Conservation (phyloP, 2,329 filamentous ascomycete species). For the Fusarium pseudocircinatum region DNA sequence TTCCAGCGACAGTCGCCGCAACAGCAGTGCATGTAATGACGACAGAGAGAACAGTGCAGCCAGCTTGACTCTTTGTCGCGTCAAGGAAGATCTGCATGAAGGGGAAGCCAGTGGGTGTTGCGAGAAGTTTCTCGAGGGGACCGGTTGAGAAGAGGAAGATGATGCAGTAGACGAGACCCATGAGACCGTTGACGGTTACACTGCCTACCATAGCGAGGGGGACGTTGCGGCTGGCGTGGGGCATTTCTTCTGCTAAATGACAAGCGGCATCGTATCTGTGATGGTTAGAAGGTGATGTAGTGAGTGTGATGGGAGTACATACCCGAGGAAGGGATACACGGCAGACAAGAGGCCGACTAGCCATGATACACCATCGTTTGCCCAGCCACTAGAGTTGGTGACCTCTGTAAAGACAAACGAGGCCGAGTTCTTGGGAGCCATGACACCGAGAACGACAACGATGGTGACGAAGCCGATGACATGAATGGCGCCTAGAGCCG, state of each 20-base stretch:
- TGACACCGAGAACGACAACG: conserved; percentile 43
- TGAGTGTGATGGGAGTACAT: neutral
- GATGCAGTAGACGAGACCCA: conserved; percentile 55
- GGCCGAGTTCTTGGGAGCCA: conserved; percentile 45
- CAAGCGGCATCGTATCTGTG: conserved; percentile 48
- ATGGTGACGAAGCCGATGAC: conserved; percentile 42
- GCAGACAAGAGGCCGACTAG: conserved; percentile 46
- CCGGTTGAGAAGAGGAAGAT: conserved; percentile 56
- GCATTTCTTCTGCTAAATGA: conserved; percentile 49
- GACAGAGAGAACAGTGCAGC: conserved; percentile 44
- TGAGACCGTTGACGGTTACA: conserved; percentile 54
- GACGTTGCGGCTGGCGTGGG: conserved; percentile 46
- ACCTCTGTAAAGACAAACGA: conserved; percentile 47
- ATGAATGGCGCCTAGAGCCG: conserved; percentile 39
- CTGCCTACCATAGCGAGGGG: conserved; percentile 49
- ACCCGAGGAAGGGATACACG: conserved; percentile 49
- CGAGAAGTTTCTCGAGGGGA: conserved; percentile 49
- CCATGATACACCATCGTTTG: conserved; percentile 46
- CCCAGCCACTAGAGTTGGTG: conserved; percentile 47
- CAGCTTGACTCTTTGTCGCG: conserved; percentile 39
- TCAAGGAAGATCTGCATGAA: conserved; percentile 54
- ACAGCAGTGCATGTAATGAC: conserved; percentile 42
- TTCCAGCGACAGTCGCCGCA: conserved; percentile 45
- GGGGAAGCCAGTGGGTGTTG: conserved; percentile 54
- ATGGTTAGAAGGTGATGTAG: neutral